Evolutionary conservation across 208 protist genomes (phyloP), one percentile per base, ranked within the genome.

Genomic region (Trypanosoma melophagium): DNA sequence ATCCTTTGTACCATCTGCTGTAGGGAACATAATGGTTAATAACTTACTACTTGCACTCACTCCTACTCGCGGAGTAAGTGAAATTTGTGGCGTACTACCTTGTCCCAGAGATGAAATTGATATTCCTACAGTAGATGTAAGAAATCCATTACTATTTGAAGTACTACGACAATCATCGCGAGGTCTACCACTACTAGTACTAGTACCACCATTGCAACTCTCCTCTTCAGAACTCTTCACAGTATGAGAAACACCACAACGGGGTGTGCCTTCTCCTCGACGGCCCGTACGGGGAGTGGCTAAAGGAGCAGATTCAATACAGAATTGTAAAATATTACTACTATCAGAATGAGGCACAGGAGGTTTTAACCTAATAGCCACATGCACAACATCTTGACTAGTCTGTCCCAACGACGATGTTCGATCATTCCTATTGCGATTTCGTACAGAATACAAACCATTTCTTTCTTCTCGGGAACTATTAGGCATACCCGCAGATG

Each of bases 311-410:
- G 61, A 35, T n/a, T 67, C 69, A 55, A 74, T 74, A 17, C 17
- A 31, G 19, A 56, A 74, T 38, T 49, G 41, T n/a, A 74, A 19
- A 61, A 56, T 1, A 50, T 28, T 47, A 12, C 28, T 54, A 17
- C 52, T 56, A 12, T 52, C 62, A 42, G 8, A 19, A 0, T 35
- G 4, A 47, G 38, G 25, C 31, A 31, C 7, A 21, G 47, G 55
- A 42, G 69, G 69, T 38, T 69, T 74, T 22, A 74, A 40, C 2
- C 69, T 51, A 58, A 74, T 40, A n/a, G 55, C 61, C 62, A 74
- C 69, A 35, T 66, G 50, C 19, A 69, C 69, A 64, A 62, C 3
- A n/a, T 69, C 69, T 45, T 74, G 60, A 21, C 3, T 35, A 57
- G 0, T 44, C 13, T 45, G 47, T 42, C 31, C 19, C 31, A 7